phyloP scores from a whole-genome alignment of 73 alveolate species.

The Paraurostyla sp. region DNA sequence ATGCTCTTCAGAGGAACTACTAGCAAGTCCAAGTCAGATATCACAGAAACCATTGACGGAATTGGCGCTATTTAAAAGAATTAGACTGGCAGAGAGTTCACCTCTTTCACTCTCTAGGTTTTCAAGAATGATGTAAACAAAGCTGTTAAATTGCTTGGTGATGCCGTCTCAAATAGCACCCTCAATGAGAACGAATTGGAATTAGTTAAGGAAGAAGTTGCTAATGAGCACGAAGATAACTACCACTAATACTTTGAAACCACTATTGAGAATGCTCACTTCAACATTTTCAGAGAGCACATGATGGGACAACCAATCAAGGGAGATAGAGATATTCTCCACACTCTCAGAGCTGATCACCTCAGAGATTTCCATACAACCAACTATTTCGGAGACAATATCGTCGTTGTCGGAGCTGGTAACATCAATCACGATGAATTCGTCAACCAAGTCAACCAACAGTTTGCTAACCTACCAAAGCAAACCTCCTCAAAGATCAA shows the following conservation, averaged over 20 bases:
- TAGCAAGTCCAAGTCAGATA: constrained; percentile 73
- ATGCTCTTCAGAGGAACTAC: constrained; percentile 78
- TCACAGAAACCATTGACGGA: constrained; percentile 68
- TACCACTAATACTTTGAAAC: constrained; percentile 72
- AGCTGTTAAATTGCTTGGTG: constrained; percentile 85
- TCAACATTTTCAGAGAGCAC: constrained; percentile 88
- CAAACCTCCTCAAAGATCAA: constrained; percentile 57
- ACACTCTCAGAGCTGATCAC: constrained; percentile 71
- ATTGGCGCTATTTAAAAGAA: constrained; percentile 74
- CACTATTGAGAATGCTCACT: constrained; percentile 79
- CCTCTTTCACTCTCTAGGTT: constrained; percentile 73
- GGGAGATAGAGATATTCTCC: constrained; percentile 85
- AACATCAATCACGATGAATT: constrained; percentile 80
- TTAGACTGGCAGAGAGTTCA: constrained; percentile 79
- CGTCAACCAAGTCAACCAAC: constrained; percentile 70
- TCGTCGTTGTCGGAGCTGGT: constrained; percentile 89
- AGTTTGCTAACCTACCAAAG: constrained; percentile 76
- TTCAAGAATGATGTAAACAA: constrained; percentile 76
- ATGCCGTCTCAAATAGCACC: constrained; percentile 71
- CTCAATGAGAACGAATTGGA: constrained; percentile 76
- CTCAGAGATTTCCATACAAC: constrained; percentile 75
- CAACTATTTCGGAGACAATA: constrained; percentile 83
- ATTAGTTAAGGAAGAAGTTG: constrained; percentile 80
- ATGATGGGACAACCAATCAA: constrained; percentile 87
- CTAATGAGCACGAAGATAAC: constrained; percentile 73